Percentiles rank a stretch among this genome's conserved stretches.
Conservation (phyloP, 345 rosid genomes). For the Lepidium africanum region DNA sequence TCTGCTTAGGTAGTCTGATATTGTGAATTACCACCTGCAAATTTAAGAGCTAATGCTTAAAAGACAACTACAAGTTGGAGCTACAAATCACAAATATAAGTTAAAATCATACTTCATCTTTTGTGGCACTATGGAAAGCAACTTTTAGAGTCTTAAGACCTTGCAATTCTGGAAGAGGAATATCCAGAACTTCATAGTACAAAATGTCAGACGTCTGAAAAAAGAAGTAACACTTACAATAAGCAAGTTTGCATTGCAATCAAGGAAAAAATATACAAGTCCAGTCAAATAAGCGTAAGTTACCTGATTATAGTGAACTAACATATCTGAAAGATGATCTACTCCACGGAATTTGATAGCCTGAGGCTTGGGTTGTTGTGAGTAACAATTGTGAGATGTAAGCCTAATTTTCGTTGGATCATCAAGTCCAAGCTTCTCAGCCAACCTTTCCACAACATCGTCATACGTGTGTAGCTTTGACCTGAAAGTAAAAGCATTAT, state of each 20-base stretch:
- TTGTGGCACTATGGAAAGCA: constrained; percentile 73
- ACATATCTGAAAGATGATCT: constrained; percentile 85
- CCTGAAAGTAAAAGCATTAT: constrained; percentile 41
- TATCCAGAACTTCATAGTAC: constrained; percentile 96
- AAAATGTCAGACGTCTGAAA: constrained; percentile 86
- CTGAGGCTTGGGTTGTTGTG: constrained; percentile 97
- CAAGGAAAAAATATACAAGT: not conserved
- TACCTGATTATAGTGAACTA: constrained; percentile 93
- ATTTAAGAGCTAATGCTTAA: not conserved
- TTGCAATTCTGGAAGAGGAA: constrained; percentile 95
- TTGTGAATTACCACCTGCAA: constrained; percentile 68
- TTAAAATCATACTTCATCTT: constrained; percentile 61
- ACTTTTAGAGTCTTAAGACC: constrained; percentile 90
- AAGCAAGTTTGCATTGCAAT: not conserved
- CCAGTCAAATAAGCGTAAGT: not conserved
- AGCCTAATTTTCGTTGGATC: constrained; percentile 89
- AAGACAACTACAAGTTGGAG: not conserved
- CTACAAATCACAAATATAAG: not conserved
- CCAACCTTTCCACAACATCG: constrained; percentile 84
- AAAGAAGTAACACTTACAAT: constrained; percentile 11
- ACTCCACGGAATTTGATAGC: constrained; percentile 86
- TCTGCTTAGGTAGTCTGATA: constrained; percentile 92
- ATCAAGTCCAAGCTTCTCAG: constrained; percentile 71
- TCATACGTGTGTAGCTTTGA: constrained; percentile 83
- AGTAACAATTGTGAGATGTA: constrained; percentile 96